Evolutionary conservation across 2,329 filamentous ascomycete species (phyloP), one percentile per base, ranked within the genome.

Genomic region (Pseudogymnoascus sp.): DNA sequence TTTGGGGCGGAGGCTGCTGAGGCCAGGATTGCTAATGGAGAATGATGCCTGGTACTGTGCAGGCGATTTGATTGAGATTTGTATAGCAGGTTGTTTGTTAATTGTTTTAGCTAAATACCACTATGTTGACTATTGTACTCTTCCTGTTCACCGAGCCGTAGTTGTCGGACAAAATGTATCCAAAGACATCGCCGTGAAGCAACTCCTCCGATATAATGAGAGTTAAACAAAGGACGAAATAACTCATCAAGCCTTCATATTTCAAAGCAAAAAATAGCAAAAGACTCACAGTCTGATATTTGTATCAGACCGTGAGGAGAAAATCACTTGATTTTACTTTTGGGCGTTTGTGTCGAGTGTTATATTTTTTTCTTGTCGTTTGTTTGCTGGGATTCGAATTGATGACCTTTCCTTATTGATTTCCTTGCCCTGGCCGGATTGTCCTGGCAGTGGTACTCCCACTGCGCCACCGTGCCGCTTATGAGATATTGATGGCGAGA

Each of bases 1-100:
- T 68, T 85, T 64, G 77, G 82, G 65, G 80, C 76, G 5, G 80
- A 82, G 66, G 83, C 83, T 62, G 84, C 82, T 1, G 81, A 84
- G 68, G 71, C 72, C 64, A 76, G 80, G 67, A 40, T 44, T 21
- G 28, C 56, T n/a, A 38, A 62, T 14, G 56, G 60, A 5, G n/a
- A 2, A 16, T 56, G 28, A 56, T 5, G n/a, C 1, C 16, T 33
- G 28, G 28, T 21, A 35, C 1, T 33, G 5, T 33, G n/a, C 6
- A 14, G 50, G 16, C 14, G 16, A 7, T 53, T 33, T 56, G 28
- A 18, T 33, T 33, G n/a, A 10, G 50, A 56, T 56, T 12, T 56
- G 16, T 53, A 56, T 56, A 33, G 23, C 47, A 47, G 42, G 5
- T 53, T 53, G 28, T 56, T 56, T 33, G 50, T 53, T 7, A 31